Conservation (phyloP, 176 grass and related monocot species). For the Zizania latifolia region DNA sequence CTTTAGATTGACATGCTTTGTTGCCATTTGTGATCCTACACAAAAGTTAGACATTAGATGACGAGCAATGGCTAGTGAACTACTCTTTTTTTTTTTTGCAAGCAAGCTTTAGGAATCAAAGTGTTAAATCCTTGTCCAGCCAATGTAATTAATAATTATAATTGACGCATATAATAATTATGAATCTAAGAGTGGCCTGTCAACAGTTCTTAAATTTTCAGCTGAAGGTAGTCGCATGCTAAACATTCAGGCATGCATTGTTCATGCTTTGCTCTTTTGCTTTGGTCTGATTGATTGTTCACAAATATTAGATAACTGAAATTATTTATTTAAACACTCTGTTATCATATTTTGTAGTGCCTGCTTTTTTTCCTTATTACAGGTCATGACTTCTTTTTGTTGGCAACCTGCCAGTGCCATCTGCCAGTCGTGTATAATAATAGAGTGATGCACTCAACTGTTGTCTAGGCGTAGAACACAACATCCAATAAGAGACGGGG, state of each 20-base stretch:
- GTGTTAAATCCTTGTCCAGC: neutral
- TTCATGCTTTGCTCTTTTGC: neutral
- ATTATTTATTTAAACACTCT: neutral
- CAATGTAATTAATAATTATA: neutral
- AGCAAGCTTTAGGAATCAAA: neutral
- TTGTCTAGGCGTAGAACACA: too few species aligned
- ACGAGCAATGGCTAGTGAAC: neutral
- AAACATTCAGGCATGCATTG: neutral
- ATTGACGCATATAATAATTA: neutral
- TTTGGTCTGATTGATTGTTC: neutral
- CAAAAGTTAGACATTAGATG: neutral
- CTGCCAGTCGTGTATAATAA: neutral
- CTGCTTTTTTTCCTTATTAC: neutral
- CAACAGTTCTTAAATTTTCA: constrained; percentile 29
- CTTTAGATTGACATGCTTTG: neutral
- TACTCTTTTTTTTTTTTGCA: neutral
- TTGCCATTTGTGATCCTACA: neutral
- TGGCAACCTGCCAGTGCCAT: neutral
- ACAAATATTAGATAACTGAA: neutral
- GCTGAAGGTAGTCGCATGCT: neutral
- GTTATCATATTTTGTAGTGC: neutral
- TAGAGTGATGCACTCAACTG: neutral
- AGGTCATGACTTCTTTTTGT: neutral
- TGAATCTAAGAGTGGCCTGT: constrained; percentile 37
- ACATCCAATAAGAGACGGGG: too few species aligned